These are phyloP conservation scores for Pestalotiopsis sp. DNA, from an alignment of 2,329 filamentous ascomycete genomes.

Conservation along the genomic window DNA sequence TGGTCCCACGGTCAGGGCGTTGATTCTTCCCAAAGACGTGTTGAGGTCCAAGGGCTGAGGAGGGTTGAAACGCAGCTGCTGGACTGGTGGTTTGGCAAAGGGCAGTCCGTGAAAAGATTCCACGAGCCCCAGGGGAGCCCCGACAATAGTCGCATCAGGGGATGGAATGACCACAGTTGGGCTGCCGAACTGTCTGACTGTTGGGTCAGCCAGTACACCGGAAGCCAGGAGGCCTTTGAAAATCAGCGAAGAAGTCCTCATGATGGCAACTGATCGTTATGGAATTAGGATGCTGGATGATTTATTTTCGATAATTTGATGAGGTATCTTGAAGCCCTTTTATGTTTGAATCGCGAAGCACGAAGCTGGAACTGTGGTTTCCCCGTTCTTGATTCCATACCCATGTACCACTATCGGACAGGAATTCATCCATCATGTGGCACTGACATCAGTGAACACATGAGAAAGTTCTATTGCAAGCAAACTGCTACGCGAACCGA, in stretches of 20 bases:
- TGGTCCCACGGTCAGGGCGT: conserved; percentile 58
- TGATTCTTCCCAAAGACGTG: conserved; percentile 58
- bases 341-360: not conserved
- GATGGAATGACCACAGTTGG: conserved; percentile 5
- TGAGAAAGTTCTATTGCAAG: not conserved
- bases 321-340: not conserved
- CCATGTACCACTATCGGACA: not conserved
- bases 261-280: not conserved
- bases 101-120: conserved; percentile 77
- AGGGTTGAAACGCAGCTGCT: conserved; percentile 67
- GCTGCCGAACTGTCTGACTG: not conserved
- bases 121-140: conserved; percentile 37
- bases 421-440: not conserved
- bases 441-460: not conserved
- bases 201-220: not conserved
- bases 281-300: not conserved
- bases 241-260: conserved; percentile 2
- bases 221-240: not conserved
- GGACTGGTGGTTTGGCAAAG: conserved; percentile 71
- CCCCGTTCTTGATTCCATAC: not conserved
- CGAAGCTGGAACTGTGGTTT: not conserved
- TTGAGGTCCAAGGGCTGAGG: conserved; percentile 59
- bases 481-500: too few species aligned
- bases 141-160: conserved; percentile 30
- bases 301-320: not conserved